phyloP scores from a whole-genome alignment of 1,139 yeast genomes.

The Sugiyamaella japonica region DNA sequence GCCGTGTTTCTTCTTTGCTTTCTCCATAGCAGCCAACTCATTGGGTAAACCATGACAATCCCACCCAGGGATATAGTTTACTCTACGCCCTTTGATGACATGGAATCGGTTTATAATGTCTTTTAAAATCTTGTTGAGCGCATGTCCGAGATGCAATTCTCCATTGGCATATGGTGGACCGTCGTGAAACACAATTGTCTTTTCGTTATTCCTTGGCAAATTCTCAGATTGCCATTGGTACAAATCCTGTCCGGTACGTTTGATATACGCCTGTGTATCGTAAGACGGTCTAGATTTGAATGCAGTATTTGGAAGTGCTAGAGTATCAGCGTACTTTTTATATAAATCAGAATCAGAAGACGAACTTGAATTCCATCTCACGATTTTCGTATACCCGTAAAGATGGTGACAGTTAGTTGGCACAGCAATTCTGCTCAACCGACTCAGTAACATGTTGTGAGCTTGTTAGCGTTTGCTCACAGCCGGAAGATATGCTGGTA shows the following conservation, averaged over 20 bases:
- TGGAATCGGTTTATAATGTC: slow-evolving; percentile 80
- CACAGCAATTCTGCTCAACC: background rate
- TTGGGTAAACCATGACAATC: slow-evolving; percentile 98
- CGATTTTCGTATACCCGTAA: background rate
- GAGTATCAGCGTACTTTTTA: slow-evolving; percentile 46
- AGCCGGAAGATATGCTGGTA: too few relatives aligned
- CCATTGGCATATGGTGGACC: slow-evolving; percentile 99
- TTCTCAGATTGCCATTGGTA: slow-evolving; percentile 47
- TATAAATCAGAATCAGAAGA: slow-evolving; percentile 8
- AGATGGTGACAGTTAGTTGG: background rate
- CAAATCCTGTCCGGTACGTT: slow-evolving; percentile 43
- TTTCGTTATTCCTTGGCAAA: slow-evolving; percentile 22
- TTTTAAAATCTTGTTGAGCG: slow-evolving; percentile 82
- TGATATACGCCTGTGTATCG: slow-evolving; percentile 34
- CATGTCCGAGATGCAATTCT: slow-evolving; percentile 89
- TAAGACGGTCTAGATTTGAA: slow-evolving; percentile 52
- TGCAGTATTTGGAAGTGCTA: slow-evolving; percentile 53
- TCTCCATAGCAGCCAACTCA: slow-evolving; percentile 72
- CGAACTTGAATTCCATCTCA: slow-evolving; percentile 2
- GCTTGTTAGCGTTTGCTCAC: background rate
- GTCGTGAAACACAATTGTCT: slow-evolving; percentile 67
- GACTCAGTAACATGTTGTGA: slow-evolving; percentile 1
- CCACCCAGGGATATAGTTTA: slow-evolving; percentile 91
- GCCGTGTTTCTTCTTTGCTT: slow-evolving; percentile 43
- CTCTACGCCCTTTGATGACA: slow-evolving; percentile 58